Base-by-base conservation (phyloP, 2,329 filamentous ascomycete genomes). In the Penicillium sp. region DNA sequence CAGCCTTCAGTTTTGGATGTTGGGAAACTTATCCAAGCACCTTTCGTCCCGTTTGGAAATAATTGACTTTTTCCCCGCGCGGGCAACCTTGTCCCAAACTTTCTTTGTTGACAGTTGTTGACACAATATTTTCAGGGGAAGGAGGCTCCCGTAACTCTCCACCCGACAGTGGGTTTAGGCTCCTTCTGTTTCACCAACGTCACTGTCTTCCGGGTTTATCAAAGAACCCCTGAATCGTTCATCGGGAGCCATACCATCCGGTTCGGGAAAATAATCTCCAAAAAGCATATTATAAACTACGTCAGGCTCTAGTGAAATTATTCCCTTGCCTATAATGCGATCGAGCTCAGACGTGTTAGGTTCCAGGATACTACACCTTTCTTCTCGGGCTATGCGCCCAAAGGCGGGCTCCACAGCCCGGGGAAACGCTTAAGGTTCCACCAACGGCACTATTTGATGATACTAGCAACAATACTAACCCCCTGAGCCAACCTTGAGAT, bases 381-480 rank as follows among this genome's bases (percentile, higher is more conserved):
- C n/a, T 15, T 15, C 4, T 33, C 27, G 18, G 25, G 26, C 6
- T 25, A 18, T 49, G 46, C 12, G 46, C 14, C 31, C 7, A 40
- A 14, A 26, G 15, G 31, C 22, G 31, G 46, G 46, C 22, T 40
- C 31, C 46, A 49, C 46, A 25, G 12, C 31, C 29, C 35, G 35
- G 42, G 55, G 22, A 49, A 50, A 46, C 22, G 25, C 41, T 20
- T 37, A 23, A 22, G 37, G 48, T 23, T 48, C 56, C 56, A 25
- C 77, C 75, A 22, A 59, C 80, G n/a, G 55, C 37, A 57, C 56
- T 59, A 59, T 59, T 57, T 49, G 53, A 50, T 49, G 31, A 45
- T 55, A n/a, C n/a, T n/a, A 55, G 53, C 41, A 27, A 37, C 33
- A 49, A 3, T 35, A 35, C 20, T 37, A 29, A 26, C 20, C n/a